Evolutionary conservation across 1,284 basidiomycete species (phyloP).

Genomic region (Trichosporon ovoides): DNA sequence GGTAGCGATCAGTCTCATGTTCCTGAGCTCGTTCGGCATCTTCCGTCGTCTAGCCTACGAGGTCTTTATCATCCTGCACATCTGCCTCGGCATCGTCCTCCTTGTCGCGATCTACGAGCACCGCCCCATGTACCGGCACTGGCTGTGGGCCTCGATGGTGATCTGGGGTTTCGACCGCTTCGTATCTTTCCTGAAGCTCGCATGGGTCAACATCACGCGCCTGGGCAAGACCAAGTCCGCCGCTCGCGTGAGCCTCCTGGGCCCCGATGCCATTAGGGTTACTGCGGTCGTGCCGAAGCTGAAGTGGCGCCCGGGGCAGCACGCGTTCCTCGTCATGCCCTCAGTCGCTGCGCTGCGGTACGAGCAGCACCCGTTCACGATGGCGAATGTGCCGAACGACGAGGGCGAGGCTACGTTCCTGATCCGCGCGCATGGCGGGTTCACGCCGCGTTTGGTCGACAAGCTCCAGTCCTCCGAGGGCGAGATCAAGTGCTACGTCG

Average conservation of each 20-base stretch:
- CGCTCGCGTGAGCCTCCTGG: constrained; percentile 51
- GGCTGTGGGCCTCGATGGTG: constrained; percentile 3
- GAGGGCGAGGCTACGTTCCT: constrained; percentile 11
- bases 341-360: constrained; percentile 32
- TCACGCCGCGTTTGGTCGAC: constrained; percentile 26
- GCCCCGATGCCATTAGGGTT: constrained; percentile 44
- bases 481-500: constrained; percentile 29
- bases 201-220: not conserved
- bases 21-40: constrained; percentile 47
- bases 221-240: constrained; percentile 12
- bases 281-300: constrained; percentile 10
- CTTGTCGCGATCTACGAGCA: not conserved
- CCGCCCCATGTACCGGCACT: not conserved
- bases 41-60: constrained; percentile 5
- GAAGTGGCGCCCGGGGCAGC: constrained; percentile 34
- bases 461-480: constrained; percentile 13
- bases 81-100: constrained; percentile 4
- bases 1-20: constrained; percentile 48
- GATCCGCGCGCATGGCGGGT: constrained; percentile 26
- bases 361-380: constrained; percentile 46
- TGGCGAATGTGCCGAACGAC: constrained; percentile 25
- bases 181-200: not conserved
- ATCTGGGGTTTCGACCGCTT: constrained; percentile 15
- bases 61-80: constrained; percentile 7
- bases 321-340: constrained; percentile 37